Evolutionary conservation across 805 yeast genomes (phyloP), one percentile per base, ranked within the genome.

Genomic region (Groenewaldozyma salmanticensis): DNA sequence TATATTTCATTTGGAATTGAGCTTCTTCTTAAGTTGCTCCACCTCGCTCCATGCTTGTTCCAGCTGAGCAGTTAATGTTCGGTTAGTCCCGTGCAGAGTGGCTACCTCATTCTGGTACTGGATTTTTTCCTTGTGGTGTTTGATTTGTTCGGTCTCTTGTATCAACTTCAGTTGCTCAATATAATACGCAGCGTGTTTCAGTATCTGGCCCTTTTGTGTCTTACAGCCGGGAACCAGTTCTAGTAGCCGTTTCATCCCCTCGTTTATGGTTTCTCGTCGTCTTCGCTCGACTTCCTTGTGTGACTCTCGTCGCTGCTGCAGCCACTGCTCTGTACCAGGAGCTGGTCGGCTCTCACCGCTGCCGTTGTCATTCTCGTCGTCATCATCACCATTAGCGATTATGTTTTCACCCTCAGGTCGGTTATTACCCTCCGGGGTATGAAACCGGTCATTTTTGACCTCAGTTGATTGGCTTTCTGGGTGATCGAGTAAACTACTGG

Each of bases 281-380:
- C 95, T 77, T 57, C 95, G 74, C 65, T 88, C 96, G 18, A 88
- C 96, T 63, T 88, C 96, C 63, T 87, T 88, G 67, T 92, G 98
- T 62, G 86, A 88, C 53, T 84, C 84, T 54, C 82, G 79, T 54
- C 96, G 77, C 58, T 77, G 76, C 46, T 71, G 72, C 57, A 81
- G 86, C 90, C 92, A 83, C 59, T 82, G 94, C 35, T 79, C 85
- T 22, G 81, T 62, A n/a, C 92, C 92, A 35, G 29, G 11, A 7
- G 29, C 33, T 7, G n/a, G n/a, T n/a, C n/a, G n/a, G n/a, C n/a
- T n/a, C n/a, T n/a, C n/a, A n/a, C n/a, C n/a, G n/a, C n/a, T n/a
- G n/a, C n/a, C n/a, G n/a, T n/a, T n/a, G n/a, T n/a, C n/a, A n/a
- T n/a, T n/a, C n/a, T n/a, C n/a, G n/a, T n/a, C n/a, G n/a, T n/a